These are phyloP conservation scores for Nemania bipapillata DNA, from an alignment of 2,329 filamentous ascomycete species.

Conservation along the genomic window DNA sequence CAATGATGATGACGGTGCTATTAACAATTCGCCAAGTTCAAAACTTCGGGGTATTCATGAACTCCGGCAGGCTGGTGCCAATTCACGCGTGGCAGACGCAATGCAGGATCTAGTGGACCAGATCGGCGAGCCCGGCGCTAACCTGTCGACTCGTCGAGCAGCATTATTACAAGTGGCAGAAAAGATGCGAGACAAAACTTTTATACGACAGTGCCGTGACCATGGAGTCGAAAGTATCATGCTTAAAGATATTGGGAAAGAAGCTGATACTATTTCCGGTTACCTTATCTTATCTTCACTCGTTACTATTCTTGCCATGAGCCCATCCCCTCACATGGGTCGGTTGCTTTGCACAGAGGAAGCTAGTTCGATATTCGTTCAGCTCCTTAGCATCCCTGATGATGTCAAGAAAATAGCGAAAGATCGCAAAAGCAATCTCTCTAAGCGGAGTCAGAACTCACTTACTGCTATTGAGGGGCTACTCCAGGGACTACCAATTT, in stretches of 20 bases:
- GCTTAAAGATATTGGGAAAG: slow-evolving; percentile 68
- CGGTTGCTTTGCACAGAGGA: slow-evolving; percentile 66
- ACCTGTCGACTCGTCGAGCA: slow-evolving; percentile 65
- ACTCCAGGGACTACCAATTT: slow-evolving; percentile 66
- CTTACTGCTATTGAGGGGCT: slow-evolving; percentile 65
- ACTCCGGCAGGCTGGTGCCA: slow-evolving; percentile 72
- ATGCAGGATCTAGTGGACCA: slow-evolving; percentile 72
- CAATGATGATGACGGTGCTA: slow-evolving; percentile 59
- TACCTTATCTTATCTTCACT: slow-evolving; percentile 73
- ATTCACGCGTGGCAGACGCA: slow-evolving; percentile 73
- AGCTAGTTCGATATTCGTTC: slow-evolving; percentile 65
- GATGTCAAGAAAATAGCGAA: slow-evolving; percentile 71
- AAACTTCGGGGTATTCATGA: slow-evolving; percentile 73
- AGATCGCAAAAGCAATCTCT: slow-evolving; percentile 75
- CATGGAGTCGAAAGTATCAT: slow-evolving; percentile 77
- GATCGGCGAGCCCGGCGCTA: slow-evolving; percentile 63
- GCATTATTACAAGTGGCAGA: slow-evolving; percentile 69
- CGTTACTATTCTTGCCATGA: slow-evolving; percentile 69
- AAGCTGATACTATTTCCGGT: slow-evolving; percentile 70
- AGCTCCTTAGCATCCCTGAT: slow-evolving; percentile 63
- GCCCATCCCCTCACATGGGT: slow-evolving; percentile 69
- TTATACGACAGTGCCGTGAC: slow-evolving; percentile 76
- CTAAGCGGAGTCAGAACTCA: slow-evolving; percentile 69
- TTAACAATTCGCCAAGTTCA: slow-evolving; percentile 57
- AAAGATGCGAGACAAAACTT: slow-evolving; percentile 70